Evolutionary conservation across 768 basidiomycete species (phyloP).

Genomic region (Suillus hirtellus): DNA sequence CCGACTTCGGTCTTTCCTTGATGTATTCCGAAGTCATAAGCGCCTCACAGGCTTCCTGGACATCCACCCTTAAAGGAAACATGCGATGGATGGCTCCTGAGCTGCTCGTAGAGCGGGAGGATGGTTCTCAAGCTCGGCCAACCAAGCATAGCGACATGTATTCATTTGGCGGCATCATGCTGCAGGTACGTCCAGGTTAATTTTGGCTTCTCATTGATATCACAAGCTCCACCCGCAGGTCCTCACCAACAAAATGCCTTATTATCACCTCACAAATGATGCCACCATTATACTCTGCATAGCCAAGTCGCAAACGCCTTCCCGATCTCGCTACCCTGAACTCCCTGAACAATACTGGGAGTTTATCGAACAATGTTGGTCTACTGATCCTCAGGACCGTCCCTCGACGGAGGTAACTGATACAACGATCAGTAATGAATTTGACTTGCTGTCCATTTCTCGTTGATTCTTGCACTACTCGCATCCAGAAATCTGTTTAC

Average conservation of each 20-base stretch:
- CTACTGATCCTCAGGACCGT: constrained; percentile 19
- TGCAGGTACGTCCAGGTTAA: constrained; percentile 22
- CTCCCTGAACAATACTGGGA: constrained; percentile 25
- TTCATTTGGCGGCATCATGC: constrained; percentile 41
- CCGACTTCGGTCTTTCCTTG: constrained; percentile 49
- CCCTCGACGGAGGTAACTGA: not conserved
- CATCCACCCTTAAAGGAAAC: constrained; percentile 27
- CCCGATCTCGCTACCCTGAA: constrained; percentile 12
- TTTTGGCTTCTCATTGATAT: not conserved
- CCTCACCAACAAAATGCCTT: constrained; percentile 20
- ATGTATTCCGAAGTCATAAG: constrained; percentile 35
- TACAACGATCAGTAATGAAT: not conserved
- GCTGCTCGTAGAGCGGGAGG: constrained; percentile 26
- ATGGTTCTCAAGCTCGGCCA: not conserved
- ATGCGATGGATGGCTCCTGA: constrained; percentile 45
- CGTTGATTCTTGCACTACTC: not conserved
- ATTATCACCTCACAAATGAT: constrained; percentile 21
- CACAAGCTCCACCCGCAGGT: not conserved
- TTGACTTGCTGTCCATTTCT: not conserved
- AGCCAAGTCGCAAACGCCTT: constrained; percentile 18
- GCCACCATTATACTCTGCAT: constrained; percentile 14
- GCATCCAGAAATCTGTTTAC: not conserved
- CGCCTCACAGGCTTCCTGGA: constrained; percentile 11
- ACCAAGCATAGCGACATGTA: constrained; percentile 40
- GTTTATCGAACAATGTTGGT: constrained; percentile 28